Evolutionary conservation across 2,329 filamentous ascomycete genomes (phyloP).

Genomic region (Cryoendolithus antarcticus): DNA sequence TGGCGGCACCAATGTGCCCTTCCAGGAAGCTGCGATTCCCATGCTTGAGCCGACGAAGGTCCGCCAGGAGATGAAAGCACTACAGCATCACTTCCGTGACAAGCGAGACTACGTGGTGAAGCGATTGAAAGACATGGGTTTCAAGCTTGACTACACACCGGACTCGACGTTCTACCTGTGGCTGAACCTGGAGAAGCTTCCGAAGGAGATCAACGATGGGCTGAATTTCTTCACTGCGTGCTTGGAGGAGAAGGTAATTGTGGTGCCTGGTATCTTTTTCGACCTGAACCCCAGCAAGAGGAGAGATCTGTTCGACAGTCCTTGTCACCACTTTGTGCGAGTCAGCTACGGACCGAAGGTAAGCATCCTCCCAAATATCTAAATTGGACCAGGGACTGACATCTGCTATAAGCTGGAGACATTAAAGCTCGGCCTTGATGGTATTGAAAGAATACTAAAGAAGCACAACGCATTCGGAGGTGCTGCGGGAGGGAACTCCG

Average conservation of each 20-base stretch:
- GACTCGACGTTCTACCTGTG: slow-evolving; percentile 93
- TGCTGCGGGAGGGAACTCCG: background rate
- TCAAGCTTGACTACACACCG: slow-evolving; percentile 65
- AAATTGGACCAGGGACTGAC: background rate
- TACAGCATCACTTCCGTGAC: slow-evolving; percentile 79
- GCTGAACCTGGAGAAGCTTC: slow-evolving; percentile 53
- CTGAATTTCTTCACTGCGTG: slow-evolving; percentile 96
- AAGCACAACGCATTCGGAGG: slow-evolving; percentile 37
- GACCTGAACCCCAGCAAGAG: slow-evolving; percentile 84
- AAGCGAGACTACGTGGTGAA: slow-evolving; percentile 87
- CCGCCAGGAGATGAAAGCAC: slow-evolving; percentile 70
- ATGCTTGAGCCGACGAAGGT: slow-evolving; percentile 83
- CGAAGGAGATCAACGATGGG: slow-evolving; percentile 76
- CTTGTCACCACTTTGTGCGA: slow-evolving; percentile 81
- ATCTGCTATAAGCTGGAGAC: slow-evolving; percentile 47
- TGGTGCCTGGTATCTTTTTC: slow-evolving; percentile 96
- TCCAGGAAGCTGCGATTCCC: slow-evolving; percentile 82
- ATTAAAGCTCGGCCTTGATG: slow-evolving; percentile 66
- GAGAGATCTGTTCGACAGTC: slow-evolving; percentile 83
- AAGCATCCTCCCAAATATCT: slow-evolving; percentile 2
- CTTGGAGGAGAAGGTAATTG: slow-evolving; percentile 85
- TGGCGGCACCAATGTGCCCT: slow-evolving; percentile 85
- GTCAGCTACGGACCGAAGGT: slow-evolving; percentile 66
- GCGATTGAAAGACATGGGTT: slow-evolving; percentile 73
- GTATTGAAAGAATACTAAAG: slow-evolving; percentile 68